Base-by-base conservation (phyloP, 768 basidiomycete genomes). In the Tylopilus vinaceipallidus region DNA sequence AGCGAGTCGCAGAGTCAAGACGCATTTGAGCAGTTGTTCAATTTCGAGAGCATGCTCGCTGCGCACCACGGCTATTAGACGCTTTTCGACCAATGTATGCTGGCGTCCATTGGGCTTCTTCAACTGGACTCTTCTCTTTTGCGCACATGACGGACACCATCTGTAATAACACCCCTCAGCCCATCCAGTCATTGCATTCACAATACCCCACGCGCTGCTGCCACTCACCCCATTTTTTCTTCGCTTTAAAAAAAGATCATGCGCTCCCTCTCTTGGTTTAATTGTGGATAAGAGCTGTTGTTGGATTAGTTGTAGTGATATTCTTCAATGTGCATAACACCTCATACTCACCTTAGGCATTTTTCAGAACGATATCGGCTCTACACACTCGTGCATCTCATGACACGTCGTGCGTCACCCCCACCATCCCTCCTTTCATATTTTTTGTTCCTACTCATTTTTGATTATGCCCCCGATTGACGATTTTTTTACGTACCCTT, bases 291-390 rank as follows among this genome's bases (percentile, higher is more conserved):
- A 60, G 6, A 16, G 39, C 55, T 58, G 56, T 69, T 69, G 68
- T 70, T 68, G 59, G 51, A 69, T 68, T 69, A 68, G 59, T 43
- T 68, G 62, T 68, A 62, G 61, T 69, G 55, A 61, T 68, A 62
- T 51, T 32, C 12, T 60, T 57, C 49, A 44, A 42, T 67, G 67
- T 69, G 47, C 52, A 66, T 66, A n/a, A n/a, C n/a, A 65, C 34
- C 51, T 37, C 57, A 60, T 40, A 63, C 67, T 58, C 60, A 58
- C 54, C 22, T 67, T 42, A 52, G 56, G 60, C 52, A 52, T 42
- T 43, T 37, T 34, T 37, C 49, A 32, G 36, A 45, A 54, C n/a
- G 49, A 60, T 57, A 19, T 33, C 49, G 41, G 26, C 39, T 3
- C 42, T 26, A 38, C 11, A 10, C 36, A 19, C 29, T 24, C 16